Percentiles rank a stretch among this genome's conserved stretches.
Conservation (phyloP, 2,329 filamentous ascomycete genomes). For the Coleophoma cylindrospora region DNA sequence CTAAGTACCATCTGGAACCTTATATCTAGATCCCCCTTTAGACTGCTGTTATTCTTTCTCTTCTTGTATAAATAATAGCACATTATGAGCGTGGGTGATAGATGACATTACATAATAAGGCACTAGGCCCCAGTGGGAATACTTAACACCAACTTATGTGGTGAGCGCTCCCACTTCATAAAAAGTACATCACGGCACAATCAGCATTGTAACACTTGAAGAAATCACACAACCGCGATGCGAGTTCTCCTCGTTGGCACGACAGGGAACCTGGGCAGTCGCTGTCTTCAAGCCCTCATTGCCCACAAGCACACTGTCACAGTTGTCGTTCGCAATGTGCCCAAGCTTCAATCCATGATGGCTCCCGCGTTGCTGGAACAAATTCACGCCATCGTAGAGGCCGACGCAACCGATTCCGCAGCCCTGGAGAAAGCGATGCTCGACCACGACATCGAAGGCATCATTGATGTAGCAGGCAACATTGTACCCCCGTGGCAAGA, state of each 20-base stretch:
- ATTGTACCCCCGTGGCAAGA: conserved; percentile 32
- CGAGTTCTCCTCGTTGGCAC: conserved; percentile 34
- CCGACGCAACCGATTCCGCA: conserved; percentile 30
- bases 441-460: conserved; percentile 30
- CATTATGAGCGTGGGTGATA: too few species aligned
- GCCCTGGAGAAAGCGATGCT: conserved; percentile 30
- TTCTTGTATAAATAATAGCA: too few species aligned
- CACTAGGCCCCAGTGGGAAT: too few species aligned
- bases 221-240: conserved; percentile 22
- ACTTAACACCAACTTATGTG: too few species aligned
- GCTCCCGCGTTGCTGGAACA: conserved; percentile 23
- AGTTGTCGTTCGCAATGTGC: conserved; percentile 32
- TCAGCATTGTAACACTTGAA: conserved; percentile 6
- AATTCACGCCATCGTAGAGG: conserved; percentile 27
- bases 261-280: conserved; percentile 32
- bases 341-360: conserved; percentile 31
- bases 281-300: conserved; percentile 29
- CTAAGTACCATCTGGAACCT: too few species aligned
- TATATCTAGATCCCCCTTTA: too few species aligned
- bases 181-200: too few species aligned
- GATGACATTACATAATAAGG: too few species aligned
- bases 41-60: too few species aligned
- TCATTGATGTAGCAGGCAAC: conserved; percentile 34
- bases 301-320: conserved; percentile 30
- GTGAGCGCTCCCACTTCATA: too few species aligned